Conservation (phyloP, 2,329 filamentous ascomycete genomes). For the Talaromyces sp. region DNA sequence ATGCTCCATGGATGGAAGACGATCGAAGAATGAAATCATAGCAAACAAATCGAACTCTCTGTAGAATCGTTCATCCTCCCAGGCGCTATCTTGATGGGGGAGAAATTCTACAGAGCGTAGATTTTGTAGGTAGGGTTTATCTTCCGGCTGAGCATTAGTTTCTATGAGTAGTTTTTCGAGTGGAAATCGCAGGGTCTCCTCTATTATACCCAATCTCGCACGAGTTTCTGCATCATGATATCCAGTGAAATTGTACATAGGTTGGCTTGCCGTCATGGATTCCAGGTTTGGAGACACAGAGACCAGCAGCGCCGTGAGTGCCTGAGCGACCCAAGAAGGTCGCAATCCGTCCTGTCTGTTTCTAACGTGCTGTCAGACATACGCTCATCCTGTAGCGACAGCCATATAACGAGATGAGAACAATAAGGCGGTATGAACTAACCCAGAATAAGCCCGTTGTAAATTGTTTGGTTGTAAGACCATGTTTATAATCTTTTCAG, state of each 20-base stretch:
- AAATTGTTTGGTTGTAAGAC: conserved; percentile 17
- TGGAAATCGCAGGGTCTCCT: conserved; percentile 11
- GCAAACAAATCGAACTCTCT: conserved; percentile 17
- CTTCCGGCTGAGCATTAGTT: conserved; percentile 8
- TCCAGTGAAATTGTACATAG: conserved; percentile 6
- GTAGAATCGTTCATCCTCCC: conserved; percentile 15
- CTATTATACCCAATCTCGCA: neutral
- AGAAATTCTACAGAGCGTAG: conserved; percentile 20
- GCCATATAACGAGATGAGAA: too few relatives aligned
- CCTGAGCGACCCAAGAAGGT: conserved; percentile 19
- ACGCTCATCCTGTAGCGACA: neutral
- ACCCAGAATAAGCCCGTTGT: neutral
- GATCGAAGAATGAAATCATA: conserved; percentile 17
- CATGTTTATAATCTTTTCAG: conserved; percentile 21
- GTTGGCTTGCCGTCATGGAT: conserved; percentile 18
- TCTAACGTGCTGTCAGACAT: neutral
- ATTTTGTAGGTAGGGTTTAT: conserved; percentile 18
- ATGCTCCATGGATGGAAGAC: conserved; percentile 22
- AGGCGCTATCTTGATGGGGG: neutral
- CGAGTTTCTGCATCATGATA: neutral
- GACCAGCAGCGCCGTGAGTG: conserved; percentile 22
- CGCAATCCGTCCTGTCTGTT: neutral
- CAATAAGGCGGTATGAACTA: neutral
- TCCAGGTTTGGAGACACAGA: conserved; percentile 23
- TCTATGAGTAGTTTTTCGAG: conserved; percentile 18